Evolutionary conservation across 331 rosid species (phyloP), one percentile per base, ranked within the genome.

Genomic region (Ulmus americana): DNA sequence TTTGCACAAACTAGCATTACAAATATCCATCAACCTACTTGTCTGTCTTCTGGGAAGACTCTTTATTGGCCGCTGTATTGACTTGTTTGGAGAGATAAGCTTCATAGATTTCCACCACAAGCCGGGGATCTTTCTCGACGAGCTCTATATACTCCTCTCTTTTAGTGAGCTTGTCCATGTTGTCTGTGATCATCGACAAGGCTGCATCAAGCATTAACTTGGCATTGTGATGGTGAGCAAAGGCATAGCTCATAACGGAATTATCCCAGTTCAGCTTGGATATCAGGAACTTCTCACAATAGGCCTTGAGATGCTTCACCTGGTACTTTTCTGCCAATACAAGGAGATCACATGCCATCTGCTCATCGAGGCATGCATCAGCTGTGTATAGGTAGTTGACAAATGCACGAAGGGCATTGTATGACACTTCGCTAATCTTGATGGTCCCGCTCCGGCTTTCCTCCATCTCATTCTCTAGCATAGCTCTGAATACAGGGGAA

Each of bases 401-500:
- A 72, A 92, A 89, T 13, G 86, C 80, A 5, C 86, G 73, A 49
- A 92, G 96, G 55, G 86, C 83, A 13, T 89, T 78, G 6, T 79
- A 77, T 15, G 95, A 78, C 16, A 85, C 95, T 39, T 89, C 97
- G 3, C 84, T 14, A 20, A 92, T 85, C 78, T 77, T 92, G 43
- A 92, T 87, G 51, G 86, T 89, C 66, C 95, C 95, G 5, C 91
- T 92, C 63, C 80, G 86, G 63, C 90, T 85, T 81, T 92, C 95
- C 57, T 81, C 77, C 98, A 89, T 92, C 55, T 92, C 91, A 55
- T 80, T 89, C 72, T 89, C 97, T 0, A 92, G 88, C 95, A 92
- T 89, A 46, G 95, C 95, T 81, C 70, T 79, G 75, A 92, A 89
- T 47, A 92, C 97, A 4, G 86, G 95, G 44, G 98, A 92, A 60